Percentiles rank a stretch among this genome's conserved stretches.
phyloP scores from a whole-genome alignment of 306 rosid genomes.

The Ammopiptanthus mongolicus region DNA sequence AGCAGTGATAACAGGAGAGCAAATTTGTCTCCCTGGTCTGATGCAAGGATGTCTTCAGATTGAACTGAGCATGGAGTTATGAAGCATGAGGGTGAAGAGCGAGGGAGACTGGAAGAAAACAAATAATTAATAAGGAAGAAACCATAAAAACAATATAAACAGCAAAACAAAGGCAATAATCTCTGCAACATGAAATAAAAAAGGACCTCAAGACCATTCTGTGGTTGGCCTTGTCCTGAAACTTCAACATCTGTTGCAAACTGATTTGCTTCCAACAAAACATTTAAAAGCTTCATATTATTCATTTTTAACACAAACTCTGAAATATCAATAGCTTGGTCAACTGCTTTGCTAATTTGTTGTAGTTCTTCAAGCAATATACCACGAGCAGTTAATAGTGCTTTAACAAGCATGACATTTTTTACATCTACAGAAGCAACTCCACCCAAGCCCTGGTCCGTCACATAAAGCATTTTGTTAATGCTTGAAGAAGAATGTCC shows the following conservation, averaged over 20 bases:
- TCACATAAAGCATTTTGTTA: constrained; percentile 33
- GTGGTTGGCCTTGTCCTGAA: constrained; percentile 71
- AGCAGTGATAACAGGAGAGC: not conserved
- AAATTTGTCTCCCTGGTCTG: too few species aligned
- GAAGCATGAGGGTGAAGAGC: not conserved
- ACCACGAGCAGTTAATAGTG: constrained; percentile 68
- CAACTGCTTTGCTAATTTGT: constrained; percentile 59
- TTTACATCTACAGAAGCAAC: constrained; percentile 40
- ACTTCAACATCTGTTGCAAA: constrained; percentile 33
- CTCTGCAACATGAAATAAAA: constrained; percentile 31
- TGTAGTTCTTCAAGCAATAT: constrained; percentile 70
- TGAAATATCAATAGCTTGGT: constrained; percentile 53
- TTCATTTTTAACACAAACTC: constrained; percentile 64
- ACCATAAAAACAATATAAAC: not conserved
- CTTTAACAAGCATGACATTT: constrained; percentile 48
- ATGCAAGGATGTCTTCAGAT: too few species aligned
- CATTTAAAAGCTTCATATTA: constrained; percentile 39
- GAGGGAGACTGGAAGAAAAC: constrained; percentile 19
- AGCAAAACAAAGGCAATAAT: not conserved
- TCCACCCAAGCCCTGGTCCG: constrained; percentile 39
- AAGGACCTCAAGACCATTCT: constrained; percentile 71
- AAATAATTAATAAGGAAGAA: constrained; percentile 14
- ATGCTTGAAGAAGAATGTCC: constrained; percentile 16
- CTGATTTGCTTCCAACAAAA: constrained; percentile 32
- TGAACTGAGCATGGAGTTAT: constrained; percentile 25